phyloP scores from a whole-genome alignment of 306 rosid species.

The Prunus kanzakura region DNA sequence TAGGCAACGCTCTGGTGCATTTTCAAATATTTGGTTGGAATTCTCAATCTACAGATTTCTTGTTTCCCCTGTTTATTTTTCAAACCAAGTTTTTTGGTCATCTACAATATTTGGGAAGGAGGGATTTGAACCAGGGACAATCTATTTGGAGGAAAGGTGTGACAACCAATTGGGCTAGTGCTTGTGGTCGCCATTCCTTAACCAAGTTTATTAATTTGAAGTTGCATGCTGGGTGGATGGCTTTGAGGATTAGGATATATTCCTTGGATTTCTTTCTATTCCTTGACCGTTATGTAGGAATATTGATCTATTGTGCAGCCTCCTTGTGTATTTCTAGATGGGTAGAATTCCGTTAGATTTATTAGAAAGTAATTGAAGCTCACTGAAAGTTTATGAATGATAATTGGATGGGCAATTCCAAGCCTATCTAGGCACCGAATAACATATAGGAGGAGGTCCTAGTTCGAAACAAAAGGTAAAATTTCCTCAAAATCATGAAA shows the following conservation, averaged over 20 bases:
- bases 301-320: background rate
- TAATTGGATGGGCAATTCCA: background rate
- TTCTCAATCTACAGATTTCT: background rate
- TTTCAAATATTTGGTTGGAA: background rate
- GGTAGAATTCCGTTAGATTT: background rate
- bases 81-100: no score
- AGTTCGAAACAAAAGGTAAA: background rate
- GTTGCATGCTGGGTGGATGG: background rate
- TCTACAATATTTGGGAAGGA: background rate
- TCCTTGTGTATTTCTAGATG: background rate
- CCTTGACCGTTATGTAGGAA: no score
- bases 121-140: background rate
- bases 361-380: background rate
- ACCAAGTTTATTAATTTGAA: no score
- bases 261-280: no score
- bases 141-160: background rate
- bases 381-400: background rate
- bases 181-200: background rate
- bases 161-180: background rate
- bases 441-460: slow-evolving; percentile 1
- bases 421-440: background rate
- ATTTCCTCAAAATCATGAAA: background rate
- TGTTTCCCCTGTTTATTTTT: background rate
- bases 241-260: background rate
- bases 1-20: background rate